These are phyloP conservation scores for Exophiala spinifera DNA, from an alignment of 2,329 filamentous ascomycete genomes.

Conservation along the genomic window DNA sequence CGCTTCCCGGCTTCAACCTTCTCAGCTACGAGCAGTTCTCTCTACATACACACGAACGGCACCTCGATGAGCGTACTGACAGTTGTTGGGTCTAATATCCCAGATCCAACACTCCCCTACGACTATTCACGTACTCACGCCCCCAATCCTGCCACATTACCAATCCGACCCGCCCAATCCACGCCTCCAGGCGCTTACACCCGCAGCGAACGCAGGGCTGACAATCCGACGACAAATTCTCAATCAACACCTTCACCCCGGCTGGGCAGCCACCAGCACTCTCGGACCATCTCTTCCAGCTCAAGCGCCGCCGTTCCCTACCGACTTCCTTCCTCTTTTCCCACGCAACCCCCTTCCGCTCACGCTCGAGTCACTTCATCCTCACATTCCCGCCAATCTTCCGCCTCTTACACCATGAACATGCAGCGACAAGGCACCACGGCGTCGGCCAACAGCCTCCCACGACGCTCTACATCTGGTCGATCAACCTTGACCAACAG, in stretches of 20 bases:
- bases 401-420: slow-evolving; percentile 21
- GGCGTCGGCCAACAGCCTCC: slow-evolving; percentile 23
- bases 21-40: background rate
- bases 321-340: slow-evolving; percentile 6
- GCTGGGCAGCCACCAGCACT: slow-evolving; percentile 25
- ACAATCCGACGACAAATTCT: slow-evolving; percentile 13
- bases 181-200: slow-evolving; percentile 20
- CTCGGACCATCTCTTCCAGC: slow-evolving; percentile 23
- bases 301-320: slow-evolving; percentile 14
- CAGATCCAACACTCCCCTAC: slow-evolving; percentile 24
- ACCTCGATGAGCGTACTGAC: slow-evolving; percentile 28
- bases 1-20: slow-evolving; percentile 5
- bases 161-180: slow-evolving; percentile 13
- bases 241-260: slow-evolving; percentile 10
- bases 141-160: slow-evolving; percentile 12
- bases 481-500: slow-evolving; percentile 28
- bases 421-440: slow-evolving; percentile 29
- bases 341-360: slow-evolving; percentile 4
- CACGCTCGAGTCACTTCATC: slow-evolving; percentile 18
- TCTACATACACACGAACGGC: background rate
- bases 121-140: slow-evolving; percentile 13
- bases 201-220: slow-evolving; percentile 19
- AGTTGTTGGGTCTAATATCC: slow-evolving; percentile 27
- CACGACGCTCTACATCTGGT: slow-evolving; percentile 30
- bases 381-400: slow-evolving; percentile 26